Percentiles rank a stretch among this genome's conserved stretches.
These are phyloP conservation scores for Penicillium sp. DNA, from an alignment of 2,329 filamentous ascomycete species.

Conservation along the genomic window DNA sequence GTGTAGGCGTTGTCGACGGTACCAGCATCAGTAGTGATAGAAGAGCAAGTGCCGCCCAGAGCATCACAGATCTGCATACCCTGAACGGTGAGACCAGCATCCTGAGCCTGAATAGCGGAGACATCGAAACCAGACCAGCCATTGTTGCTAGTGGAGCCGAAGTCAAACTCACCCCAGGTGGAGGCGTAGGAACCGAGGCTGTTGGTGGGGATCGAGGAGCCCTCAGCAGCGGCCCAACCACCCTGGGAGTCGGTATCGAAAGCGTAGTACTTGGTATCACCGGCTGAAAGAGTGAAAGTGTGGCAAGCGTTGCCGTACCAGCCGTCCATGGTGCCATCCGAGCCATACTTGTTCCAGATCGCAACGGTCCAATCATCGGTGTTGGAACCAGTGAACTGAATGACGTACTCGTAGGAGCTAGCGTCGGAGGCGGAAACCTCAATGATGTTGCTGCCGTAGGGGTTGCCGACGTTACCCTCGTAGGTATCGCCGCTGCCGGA, in stretches of 20 bases:
- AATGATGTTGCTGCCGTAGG: slow-evolving; percentile 44
- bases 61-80: slow-evolving; percentile 38
- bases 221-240: slow-evolving; percentile 30
- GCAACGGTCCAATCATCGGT: slow-evolving; percentile 35
- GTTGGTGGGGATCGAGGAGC: slow-evolving; percentile 26
- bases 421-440: slow-evolving; percentile 34
- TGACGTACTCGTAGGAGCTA: slow-evolving; percentile 36
- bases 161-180: slow-evolving; percentile 39
- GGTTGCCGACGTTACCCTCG: slow-evolving; percentile 39
- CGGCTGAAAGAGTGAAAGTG: slow-evolving; percentile 29
- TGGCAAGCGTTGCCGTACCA: slow-evolving; percentile 35
- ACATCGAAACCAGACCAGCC: slow-evolving; percentile 36
- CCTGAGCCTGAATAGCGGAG: slow-evolving; percentile 34
- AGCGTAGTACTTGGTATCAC: slow-evolving; percentile 36
- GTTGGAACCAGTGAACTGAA: slow-evolving; percentile 33
- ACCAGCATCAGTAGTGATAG: slow-evolving; percentile 25
- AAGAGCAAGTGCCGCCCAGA: slow-evolving; percentile 30
- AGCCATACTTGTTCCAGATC: slow-evolving; percentile 42
- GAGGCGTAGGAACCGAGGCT: slow-evolving; percentile 28
- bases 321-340: slow-evolving; percentile 31
- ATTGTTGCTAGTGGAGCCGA: slow-evolving; percentile 26
- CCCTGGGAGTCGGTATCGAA: slow-evolving; percentile 38
- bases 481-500: slow-evolving; percentile 29
- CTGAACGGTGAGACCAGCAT: slow-evolving; percentile 30
- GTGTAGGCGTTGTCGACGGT: slow-evolving; percentile 37